Evolutionary conservation across 306 rosid species (phyloP), one percentile per base, ranked within the genome.

Genomic region (Hylodesmum podocarpum): DNA sequence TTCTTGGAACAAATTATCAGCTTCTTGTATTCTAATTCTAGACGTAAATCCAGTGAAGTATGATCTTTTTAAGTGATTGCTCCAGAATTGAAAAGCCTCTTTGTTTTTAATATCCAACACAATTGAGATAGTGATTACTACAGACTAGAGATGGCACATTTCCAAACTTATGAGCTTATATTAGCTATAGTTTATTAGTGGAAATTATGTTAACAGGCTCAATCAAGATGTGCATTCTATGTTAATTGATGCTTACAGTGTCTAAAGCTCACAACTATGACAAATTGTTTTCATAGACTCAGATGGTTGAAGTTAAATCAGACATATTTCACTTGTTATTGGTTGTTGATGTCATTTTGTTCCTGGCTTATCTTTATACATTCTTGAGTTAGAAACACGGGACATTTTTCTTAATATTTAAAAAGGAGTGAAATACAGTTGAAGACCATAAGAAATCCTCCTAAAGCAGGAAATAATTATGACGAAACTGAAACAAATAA

Each of bases 101-200:
- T 27, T 46, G 25, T 33, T 62, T 61, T 21, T 44, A 31, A 7
- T 44, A 46, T 62, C 46, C 36, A 40, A 18, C 34, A 27, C 24
- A 66, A 66, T 76, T 66, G 24, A 25, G 66, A 66, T 65, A n/a
- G 43, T 37, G 79, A 63, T 28, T 31, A 34, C 76, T 8, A 57
- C 9, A 31, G 68, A 10, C 68, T 55, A 40, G 40, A 59, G 28
- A 43, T 41, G 47, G 18, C 34, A 43, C 36, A 27, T 16, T 22
- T 25, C 10, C 40, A 57, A 19, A n/a, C 57, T 1, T 46, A 61
- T 29, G 36, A 16, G 8, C 49, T 54, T 43, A 61, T 44, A 18
- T 0, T 12, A 19, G 57, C 28, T 8, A 73, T 31, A 27, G 31
- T 19, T 33, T 33, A n/a, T 33, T 51, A 14, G 18, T 22, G 1